Conservation (phyloP, 169 alveolate genomes). For the Plasmodium gaboni region DNA sequence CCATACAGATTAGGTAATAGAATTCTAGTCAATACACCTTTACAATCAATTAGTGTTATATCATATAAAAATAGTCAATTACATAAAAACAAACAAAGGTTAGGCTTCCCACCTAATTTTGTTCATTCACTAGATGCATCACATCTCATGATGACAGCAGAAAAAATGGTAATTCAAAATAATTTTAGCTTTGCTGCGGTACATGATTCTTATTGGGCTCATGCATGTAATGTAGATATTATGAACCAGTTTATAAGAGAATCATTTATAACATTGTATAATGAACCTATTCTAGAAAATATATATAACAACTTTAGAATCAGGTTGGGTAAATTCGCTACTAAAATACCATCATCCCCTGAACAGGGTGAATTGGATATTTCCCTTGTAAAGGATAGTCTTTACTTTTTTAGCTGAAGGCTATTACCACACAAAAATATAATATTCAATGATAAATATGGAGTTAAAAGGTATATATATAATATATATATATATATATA, state of each 20-base stretch:
- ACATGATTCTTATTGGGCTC: conserved; percentile 98
- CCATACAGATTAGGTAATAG: conserved; percentile 92
- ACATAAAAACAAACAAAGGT: conserved; percentile 91
- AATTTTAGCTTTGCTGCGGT: conserved; percentile 95
- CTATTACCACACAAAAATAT: background rate
- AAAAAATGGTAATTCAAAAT: conserved; percentile 85
- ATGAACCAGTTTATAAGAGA: conserved; percentile 91
- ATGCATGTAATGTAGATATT: conserved; percentile 93
- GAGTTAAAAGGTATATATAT: background rate
- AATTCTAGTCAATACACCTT: conserved; percentile 87
- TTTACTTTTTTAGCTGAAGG: conserved; percentile 80
- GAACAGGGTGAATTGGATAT: conserved; percentile 86
- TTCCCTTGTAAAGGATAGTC: conserved; percentile 75
- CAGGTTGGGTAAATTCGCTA: conserved; percentile 82
- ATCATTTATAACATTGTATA: conserved; percentile 91
- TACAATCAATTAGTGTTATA: conserved; percentile 90
- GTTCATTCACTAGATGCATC: conserved; percentile 97
- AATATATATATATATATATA: background rate
- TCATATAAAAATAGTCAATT: conserved; percentile 77
- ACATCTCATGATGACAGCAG: conserved; percentile 96
- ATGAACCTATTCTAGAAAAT: conserved; percentile 92
- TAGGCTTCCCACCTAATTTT: conserved; percentile 98
- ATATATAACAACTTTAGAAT: conserved; percentile 85
- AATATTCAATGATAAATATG: too few species aligned
- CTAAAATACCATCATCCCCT: conserved; percentile 87